Evolutionary conservation across 2,329 filamentous ascomycete species (phyloP).

Genomic region (Pestalotiopsis sp.): DNA sequence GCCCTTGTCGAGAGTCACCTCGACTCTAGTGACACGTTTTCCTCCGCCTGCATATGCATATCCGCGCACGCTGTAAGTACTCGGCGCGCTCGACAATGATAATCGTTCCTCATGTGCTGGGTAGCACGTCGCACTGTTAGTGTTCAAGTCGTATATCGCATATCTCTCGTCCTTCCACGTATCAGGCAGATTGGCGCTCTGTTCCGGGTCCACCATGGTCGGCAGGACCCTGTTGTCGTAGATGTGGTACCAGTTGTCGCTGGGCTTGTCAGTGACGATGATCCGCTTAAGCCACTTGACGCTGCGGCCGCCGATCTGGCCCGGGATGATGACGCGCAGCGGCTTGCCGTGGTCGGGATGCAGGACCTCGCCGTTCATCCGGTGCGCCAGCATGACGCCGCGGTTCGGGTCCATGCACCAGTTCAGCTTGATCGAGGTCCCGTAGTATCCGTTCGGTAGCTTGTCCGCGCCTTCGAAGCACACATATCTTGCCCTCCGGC

Average conservation of each 20-base stretch:
- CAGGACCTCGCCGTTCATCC: slow-evolving; percentile 85
- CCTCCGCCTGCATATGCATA: slow-evolving; percentile 92
- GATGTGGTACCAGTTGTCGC: slow-evolving; percentile 94
- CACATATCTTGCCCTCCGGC: slow-evolving; percentile 74
- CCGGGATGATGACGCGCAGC: slow-evolving; percentile 80
- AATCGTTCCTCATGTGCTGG: slow-evolving; percentile 78
- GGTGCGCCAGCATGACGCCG: slow-evolving; percentile 85
- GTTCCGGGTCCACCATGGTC: slow-evolving; percentile 82
- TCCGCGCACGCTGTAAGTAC: slow-evolving; percentile 69
- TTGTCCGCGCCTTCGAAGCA: slow-evolving; percentile 92
- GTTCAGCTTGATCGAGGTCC: slow-evolving; percentile 83
- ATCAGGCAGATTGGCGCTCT: slow-evolving; percentile 70
- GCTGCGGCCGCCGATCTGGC: slow-evolving; percentile 88
- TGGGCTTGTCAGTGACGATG: slow-evolving; percentile 76
- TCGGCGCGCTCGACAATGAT: slow-evolving; percentile 45
- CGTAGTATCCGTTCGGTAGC: slow-evolving; percentile 86
- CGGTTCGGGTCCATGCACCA: slow-evolving; percentile 84
- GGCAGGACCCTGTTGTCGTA: slow-evolving; percentile 91
- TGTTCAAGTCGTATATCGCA: slow-evolving; percentile 89
- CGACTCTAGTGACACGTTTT: slow-evolving; percentile 79
- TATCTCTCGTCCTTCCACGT: slow-evolving; percentile 91
- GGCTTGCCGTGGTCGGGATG: slow-evolving; percentile 86
- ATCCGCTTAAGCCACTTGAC: slow-evolving; percentile 91
- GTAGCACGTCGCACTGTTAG: slow-evolving; percentile 81
- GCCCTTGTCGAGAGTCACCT: slow-evolving; percentile 82